Percentiles rank a stretch among this genome's conserved stretches.
These are phyloP conservation scores for Globisporangium irregulare DNA, from an alignment of 352 stramenopile genomes.

Conservation along the genomic window DNA sequence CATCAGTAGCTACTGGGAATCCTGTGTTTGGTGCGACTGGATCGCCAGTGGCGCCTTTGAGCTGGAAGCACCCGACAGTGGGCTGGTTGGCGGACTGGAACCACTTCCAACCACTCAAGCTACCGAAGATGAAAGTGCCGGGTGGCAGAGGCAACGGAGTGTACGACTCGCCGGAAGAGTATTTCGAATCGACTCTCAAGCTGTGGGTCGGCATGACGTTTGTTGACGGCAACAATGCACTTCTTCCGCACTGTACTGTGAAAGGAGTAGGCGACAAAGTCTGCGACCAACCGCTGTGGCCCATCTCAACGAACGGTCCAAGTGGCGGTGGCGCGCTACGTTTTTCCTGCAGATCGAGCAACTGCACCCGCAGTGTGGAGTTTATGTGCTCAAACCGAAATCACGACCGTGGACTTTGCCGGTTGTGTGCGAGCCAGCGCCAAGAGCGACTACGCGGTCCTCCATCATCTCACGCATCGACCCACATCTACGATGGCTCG, in stretches of 20 bases:
- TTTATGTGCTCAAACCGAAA: slow-evolving; percentile 58
- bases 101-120: slow-evolving; percentile 65
- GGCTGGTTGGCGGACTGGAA: slow-evolving; percentile 66
- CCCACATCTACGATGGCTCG: slow-evolving; percentile 76
- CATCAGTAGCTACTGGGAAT: neutral
- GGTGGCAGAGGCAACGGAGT: slow-evolving; percentile 45
- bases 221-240: slow-evolving; percentile 77
- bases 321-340: slow-evolving; percentile 15
- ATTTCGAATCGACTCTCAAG: slow-evolving; percentile 69
- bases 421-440: slow-evolving; percentile 43
- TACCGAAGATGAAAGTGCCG: slow-evolving; percentile 70
- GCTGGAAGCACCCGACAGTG: slow-evolving; percentile 70
- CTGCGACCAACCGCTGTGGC: slow-evolving; percentile 70
- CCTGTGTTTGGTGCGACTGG: neutral
- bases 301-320: slow-evolving; percentile 24
- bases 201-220: slow-evolving; percentile 89
- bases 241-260: slow-evolving; percentile 71
- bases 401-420: slow-evolving; percentile 61
- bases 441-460: slow-evolving; percentile 54
- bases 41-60: slow-evolving; percentile 10
- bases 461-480: slow-evolving; percentile 57
- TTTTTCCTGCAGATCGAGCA: slow-evolving; percentile 43
- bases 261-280: slow-evolving; percentile 41
- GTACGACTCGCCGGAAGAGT: slow-evolving; percentile 74
- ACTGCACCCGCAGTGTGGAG: slow-evolving; percentile 47